Evolutionary conservation across 2,329 filamentous ascomycete genomes (phyloP), one percentile per base, ranked within the genome.

Genomic region (Colletotrichum endophyticum): DNA sequence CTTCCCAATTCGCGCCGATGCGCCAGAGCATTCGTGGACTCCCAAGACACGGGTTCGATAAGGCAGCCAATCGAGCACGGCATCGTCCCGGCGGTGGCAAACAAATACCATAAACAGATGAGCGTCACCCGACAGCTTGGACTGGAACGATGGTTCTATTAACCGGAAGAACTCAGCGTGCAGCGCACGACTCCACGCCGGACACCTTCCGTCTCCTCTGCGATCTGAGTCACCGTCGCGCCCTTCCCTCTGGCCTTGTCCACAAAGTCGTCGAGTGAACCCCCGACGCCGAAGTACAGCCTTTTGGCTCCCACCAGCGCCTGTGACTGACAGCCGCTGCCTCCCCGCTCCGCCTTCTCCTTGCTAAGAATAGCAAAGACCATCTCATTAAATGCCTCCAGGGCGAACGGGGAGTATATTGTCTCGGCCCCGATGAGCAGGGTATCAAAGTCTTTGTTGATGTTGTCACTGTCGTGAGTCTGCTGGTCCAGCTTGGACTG

Each of bases 231-330:
- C 44, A 93, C 88, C 4, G 79, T 78, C 13, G 85, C 87, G 4
- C 91, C 91, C 49, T 87, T 87, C 1, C 82, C 85, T 71, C 85
- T 85, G 57, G 91, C 89, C 78, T 85, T 87, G 67, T 87, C 84
- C 64, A 93, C 86, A 79, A 97, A 95, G 78, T 95, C 94, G 82
- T 95, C 94, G 27, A 97, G 89, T 25, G 94, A 96, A 0, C 95
- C 95, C 0, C 95, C 95, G 7, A 97, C 95, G 4, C 95, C 95
- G 84, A 97, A 97, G 84, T 97, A 97, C 13, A 96, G 89, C 78
- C 92, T 91, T 86, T 97, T 97, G 2, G 95, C 95, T 4, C 91
- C 95, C 7, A 96, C 89, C 25, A 95, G 86, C 2, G 93, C 92
- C 39, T 77, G 72, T 49, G 76, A 76, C 64, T 70, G 64, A 22